These are phyloP conservation scores for Phytophthora macrochlamydospora DNA, from an alignment of 352 stramenopile species.

Conservation along the genomic window DNA sequence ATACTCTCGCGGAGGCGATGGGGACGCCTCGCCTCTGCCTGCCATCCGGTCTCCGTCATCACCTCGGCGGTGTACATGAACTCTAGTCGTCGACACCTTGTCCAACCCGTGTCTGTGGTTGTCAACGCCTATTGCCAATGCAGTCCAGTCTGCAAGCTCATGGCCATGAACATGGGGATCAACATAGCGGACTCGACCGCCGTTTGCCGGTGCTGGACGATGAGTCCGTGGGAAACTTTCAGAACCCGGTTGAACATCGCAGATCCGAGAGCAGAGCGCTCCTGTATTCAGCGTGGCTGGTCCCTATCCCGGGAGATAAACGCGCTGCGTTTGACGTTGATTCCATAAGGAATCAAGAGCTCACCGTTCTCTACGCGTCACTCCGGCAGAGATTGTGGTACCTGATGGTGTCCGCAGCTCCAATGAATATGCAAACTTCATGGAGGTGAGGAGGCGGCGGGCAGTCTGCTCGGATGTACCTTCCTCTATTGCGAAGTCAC, in stretches of 20 bases:
- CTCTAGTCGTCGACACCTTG: neutral
- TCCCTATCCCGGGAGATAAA: neutral
- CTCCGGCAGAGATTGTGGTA: too few relatives aligned
- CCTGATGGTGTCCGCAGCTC: too few relatives aligned
- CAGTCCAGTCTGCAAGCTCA: too few relatives aligned
- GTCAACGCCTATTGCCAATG: too few relatives aligned
- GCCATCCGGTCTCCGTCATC: conserved; percentile 29
- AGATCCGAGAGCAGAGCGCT: neutral
- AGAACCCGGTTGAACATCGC: conserved; percentile 13
- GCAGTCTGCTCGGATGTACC: too few relatives aligned
- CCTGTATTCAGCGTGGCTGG: neutral
- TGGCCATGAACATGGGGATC: too few relatives aligned
- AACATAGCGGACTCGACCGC: too few relatives aligned
- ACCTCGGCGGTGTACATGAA: neutral
- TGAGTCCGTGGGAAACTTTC: conserved; percentile 14
- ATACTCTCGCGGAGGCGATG: conserved; percentile 2
- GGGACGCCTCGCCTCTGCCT: conserved; percentile 6
- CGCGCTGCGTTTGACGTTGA: neutral
- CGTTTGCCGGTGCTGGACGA: too few relatives aligned
- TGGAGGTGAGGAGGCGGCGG: too few relatives aligned
- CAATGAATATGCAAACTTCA: too few relatives aligned
- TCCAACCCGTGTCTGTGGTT: neutral
- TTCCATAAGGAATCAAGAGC: conserved; percentile 37
- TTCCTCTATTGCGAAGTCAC: too few relatives aligned
- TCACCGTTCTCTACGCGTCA: too few relatives aligned